Evolutionary conservation across 2,329 filamentous ascomycete species (phyloP), one percentile per base, ranked within the genome.

Genomic region (Colletotrichum horii): DNA sequence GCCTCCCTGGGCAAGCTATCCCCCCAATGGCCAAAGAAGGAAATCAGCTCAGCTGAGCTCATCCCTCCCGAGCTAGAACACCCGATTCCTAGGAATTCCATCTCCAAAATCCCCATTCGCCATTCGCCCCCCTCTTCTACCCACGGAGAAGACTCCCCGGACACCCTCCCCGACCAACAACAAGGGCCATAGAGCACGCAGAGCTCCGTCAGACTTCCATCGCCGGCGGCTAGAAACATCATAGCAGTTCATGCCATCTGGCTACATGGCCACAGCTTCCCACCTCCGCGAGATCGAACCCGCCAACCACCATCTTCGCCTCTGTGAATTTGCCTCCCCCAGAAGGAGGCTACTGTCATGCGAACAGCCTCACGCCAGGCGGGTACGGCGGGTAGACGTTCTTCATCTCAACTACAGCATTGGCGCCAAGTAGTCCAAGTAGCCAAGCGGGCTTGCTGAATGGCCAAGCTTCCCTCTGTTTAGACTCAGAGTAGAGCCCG

Each of bases 191-290:
- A 62, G 15, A 32, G 36, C 36, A 70, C 26, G 14, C 67, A 61
- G 15, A 62, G 67, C 67, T 62, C 58, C 26, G 2, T 16, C 36
- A 15, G 48, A 16, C 36, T 34, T 61, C 26, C 16, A 6, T 32
- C 16, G 62, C 36, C 62, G 26, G 5, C 16, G 15, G 55, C 30
- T 15, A 19, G n/a, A 62, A 61, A 34, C 67, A 61, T 70, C 67
- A 62, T 52, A 70, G 67, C 56, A 62, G 67, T 70, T 70, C 67
- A 70, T 70, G 67, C 67, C 66, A 48, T 52, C 43, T 52, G 43
- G 22, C 30, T 43, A 19, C n/a, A 19, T 66, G 62, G 56, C 24
- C 67, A 62, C 28, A 32, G 56, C 66, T 70, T 34, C 52, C 52
- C 15, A 22, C 48, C 30, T 16, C 5, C 65, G 43, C 43, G 43